Conservation (phyloP, 1,284 basidiomycete genomes). For the Paramarasmius palmivorus region DNA sequence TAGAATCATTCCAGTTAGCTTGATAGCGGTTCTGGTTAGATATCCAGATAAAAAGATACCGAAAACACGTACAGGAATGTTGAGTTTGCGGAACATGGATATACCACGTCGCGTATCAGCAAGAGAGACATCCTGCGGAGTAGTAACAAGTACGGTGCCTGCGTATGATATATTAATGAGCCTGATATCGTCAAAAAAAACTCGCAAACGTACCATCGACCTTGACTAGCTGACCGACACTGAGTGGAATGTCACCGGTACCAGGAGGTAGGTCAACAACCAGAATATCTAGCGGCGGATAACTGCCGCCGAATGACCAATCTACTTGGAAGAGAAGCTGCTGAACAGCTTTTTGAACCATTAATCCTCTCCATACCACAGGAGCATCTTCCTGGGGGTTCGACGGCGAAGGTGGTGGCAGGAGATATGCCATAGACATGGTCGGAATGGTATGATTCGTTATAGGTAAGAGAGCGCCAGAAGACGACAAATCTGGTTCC, state of each 20-base stretch:
- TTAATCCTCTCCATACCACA: slow-evolving; percentile 94
- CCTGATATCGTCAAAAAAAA: slow-evolving; percentile 3
- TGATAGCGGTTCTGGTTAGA: slow-evolving; percentile 5
- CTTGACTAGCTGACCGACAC: slow-evolving; percentile 86
- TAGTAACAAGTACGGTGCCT: slow-evolving; percentile 93
- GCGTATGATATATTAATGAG: neutral
- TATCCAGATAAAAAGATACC: neutral
- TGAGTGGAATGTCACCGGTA: slow-evolving; percentile 94
- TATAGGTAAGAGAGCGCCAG: slow-evolving; percentile 86
- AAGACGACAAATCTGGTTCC: slow-evolving; percentile 77
- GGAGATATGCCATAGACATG: slow-evolving; percentile 96
- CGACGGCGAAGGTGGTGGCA: slow-evolving; percentile 49
- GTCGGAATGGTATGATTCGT: slow-evolving; percentile 89
- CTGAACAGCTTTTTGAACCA: slow-evolving; percentile 99
- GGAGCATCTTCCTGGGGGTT: slow-evolving; percentile 65
- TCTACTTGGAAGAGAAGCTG: slow-evolving; percentile 97
- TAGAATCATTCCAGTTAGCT: slow-evolving; percentile 89
- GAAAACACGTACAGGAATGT: slow-evolving; percentile 69
- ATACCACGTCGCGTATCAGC: slow-evolving; percentile 93
- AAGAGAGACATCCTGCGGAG: slow-evolving; percentile 94
- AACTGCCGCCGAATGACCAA: slow-evolving; percentile 59
- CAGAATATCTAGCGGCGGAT: slow-evolving; percentile 73
- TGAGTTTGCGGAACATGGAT: slow-evolving; percentile 89
- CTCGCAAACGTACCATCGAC: slow-evolving; percentile 68
- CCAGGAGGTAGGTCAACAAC: slow-evolving; percentile 98